These are phyloP conservation scores for Aureobasidium sp. DNA, from an alignment of 2,329 filamentous ascomycete species.

Conservation along the genomic window DNA sequence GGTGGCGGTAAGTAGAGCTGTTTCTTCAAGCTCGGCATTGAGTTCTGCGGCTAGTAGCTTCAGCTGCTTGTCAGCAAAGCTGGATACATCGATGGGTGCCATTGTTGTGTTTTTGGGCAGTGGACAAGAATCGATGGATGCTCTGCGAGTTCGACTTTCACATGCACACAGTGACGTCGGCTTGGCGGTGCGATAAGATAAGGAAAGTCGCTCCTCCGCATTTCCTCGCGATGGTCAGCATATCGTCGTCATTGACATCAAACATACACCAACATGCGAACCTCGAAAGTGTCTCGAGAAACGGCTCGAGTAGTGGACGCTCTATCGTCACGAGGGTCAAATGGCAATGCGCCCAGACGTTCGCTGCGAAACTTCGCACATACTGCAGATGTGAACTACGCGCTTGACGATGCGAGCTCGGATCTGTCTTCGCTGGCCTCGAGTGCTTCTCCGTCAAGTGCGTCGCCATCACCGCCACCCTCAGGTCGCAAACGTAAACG, in stretches of 20 bases:
- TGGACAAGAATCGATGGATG: background rate
- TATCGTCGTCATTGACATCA: background rate
- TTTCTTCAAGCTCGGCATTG: slow-evolving; percentile 62
- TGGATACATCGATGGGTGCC: slow-evolving; percentile 45
- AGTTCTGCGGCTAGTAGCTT: slow-evolving; percentile 63
- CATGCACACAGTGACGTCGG: background rate
- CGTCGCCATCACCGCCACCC: background rate
- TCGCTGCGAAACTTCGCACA: slow-evolving; percentile 18
- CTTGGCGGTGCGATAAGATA: slow-evolving; percentile 3
- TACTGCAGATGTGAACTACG: slow-evolving; percentile 4
- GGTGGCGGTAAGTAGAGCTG: slow-evolving; percentile 55
- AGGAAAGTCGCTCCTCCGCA: background rate
- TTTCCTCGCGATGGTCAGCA: background rate
- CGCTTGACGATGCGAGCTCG: slow-evolving; percentile 7
- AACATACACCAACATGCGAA: slow-evolving; percentile 10
- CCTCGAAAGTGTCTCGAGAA: slow-evolving; percentile 14
- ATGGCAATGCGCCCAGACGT: slow-evolving; percentile 14
- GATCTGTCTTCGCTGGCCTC: slow-evolving; percentile 7
- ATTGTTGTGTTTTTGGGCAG: background rate
- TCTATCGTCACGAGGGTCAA: background rate
- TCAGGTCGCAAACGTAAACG: slow-evolving; percentile 11
- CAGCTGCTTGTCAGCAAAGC: slow-evolving; percentile 65
- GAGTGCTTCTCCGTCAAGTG: background rate
- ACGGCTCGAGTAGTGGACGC: slow-evolving; percentile 14
- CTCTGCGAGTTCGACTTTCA: background rate